Base-by-base conservation (phyloP, 805 yeast genomes). In the Candida golubevii region DNA sequence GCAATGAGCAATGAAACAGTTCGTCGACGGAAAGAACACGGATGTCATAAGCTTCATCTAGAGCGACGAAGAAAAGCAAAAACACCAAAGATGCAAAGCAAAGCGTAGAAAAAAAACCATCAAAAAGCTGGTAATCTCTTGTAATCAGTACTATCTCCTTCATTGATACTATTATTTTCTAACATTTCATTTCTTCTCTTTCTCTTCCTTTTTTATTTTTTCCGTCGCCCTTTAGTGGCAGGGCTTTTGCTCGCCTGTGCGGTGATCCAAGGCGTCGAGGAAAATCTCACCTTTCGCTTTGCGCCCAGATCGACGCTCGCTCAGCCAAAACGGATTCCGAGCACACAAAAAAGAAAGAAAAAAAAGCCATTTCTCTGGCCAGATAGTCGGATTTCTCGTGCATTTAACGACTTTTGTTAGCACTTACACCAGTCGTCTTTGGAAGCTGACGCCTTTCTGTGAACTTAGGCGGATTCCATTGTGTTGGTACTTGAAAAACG, bases 341-440 rank as follows among this genome's bases (percentile, higher is more conserved):
- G 45, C 45, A 42, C 45, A 42, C 45, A 42, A 42, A 36, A 41
- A 41, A 35, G 31, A 36, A 36, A 41, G 33, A 29, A 33, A 26
- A 29, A 35, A 35, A 26, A n/a, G 18, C 23, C 23, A 18, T 18
- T 18, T 18, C 23, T 18, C 23, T 18, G 23, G 23, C 3, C 23
- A 18, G 23, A 18, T 18, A 18, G 23, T 18, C 23, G 23, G 23
- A 18, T 18, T 18, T 18, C 5, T 18, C 23, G 23, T 18, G 23
- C 23, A 18, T 18, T 18, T 18, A 18, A 18, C 23, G 23, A 18
- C 23, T 18, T 18, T 18, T 18, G 23, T 18, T 18, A 18, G 23
- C 23, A 18, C 23, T 18, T 18, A 18, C 23, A n/a, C 10, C 23
- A 36, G 33, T 13, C 33, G 33, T 36, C 28, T 13, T 36, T 28